Evolutionary conservation across 805 yeast genomes (phyloP).

Genomic region (Scheffersomyces coipomensis): DNA sequence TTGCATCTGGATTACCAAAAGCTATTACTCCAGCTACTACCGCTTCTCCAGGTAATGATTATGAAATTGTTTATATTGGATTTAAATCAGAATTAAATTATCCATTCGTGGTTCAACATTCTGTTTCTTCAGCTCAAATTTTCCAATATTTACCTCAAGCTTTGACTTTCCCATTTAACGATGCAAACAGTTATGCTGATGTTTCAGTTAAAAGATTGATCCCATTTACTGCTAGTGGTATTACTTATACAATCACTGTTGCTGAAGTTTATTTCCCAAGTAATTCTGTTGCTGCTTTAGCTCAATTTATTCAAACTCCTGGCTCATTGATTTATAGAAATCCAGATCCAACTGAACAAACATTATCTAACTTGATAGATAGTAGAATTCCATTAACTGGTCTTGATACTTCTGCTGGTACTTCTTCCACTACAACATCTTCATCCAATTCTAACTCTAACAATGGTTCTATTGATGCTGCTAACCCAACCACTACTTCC

Average conservation of each 20-base stretch:
- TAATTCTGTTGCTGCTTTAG: constrained; percentile 47
- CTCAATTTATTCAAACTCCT: constrained; percentile 45
- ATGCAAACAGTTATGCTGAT: constrained; percentile 23
- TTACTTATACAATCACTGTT: constrained; percentile 72
- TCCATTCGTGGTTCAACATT: constrained; percentile 72
- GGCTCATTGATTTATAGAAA: constrained; percentile 62
- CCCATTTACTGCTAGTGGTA: constrained; percentile 61
- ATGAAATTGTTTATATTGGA: constrained; percentile 67
- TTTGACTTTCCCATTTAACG: constrained; percentile 58
- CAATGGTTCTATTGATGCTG: constrained; percentile 36
- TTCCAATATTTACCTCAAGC: constrained; percentile 82
- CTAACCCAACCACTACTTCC: constrained; percentile 8
- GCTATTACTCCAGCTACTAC: constrained; percentile 72
- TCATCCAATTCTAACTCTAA: constrained; percentile 10
- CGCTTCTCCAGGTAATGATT: constrained; percentile 42
- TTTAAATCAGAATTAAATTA: constrained; percentile 79
- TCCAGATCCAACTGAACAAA: constrained; percentile 50
- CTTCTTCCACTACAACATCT: constrained; percentile 10
- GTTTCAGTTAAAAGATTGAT: constrained; percentile 67
- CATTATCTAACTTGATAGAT: constrained; percentile 73
- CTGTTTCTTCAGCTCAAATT: constrained; percentile 79
- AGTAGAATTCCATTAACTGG: constrained; percentile 59
- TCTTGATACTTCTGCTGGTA: constrained; percentile 19
- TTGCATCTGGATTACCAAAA: constrained; percentile 60
- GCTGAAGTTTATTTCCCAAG: constrained; percentile 85